Base-by-base conservation (phyloP, 345 rosid genomes). In the Eutrema heterophyllum region DNA sequence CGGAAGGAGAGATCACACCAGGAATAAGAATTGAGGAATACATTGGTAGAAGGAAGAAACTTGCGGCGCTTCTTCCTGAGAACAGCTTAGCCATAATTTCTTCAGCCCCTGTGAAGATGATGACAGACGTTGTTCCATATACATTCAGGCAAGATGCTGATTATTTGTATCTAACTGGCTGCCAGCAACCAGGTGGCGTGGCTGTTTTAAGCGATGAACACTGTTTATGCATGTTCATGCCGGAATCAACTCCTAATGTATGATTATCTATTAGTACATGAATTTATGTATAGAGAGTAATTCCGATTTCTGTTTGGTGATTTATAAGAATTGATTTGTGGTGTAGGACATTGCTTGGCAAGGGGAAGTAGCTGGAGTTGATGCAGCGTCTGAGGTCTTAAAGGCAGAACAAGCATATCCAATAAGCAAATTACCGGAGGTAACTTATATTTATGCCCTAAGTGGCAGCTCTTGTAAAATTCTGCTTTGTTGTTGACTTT, bases 151-250 rank as follows among this genome's bases (percentile, higher is more conserved):
- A 86, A 79, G 97, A 95, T 70, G 90, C 99, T 67, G 89, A 90
- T 75, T 95, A 90, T 80, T 78, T 80, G 44, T 95, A 92, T 75
- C 70, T 92, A 67, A 92, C 99, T 15, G 99, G 97, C 46, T 95
- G 96, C 82, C 92, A 89, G 14, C 99, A 95, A 77, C 93, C 99
- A 15, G 97, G 97, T 78, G 97, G 99, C 63, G 75, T 92, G 58
- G 97, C 99, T 4, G 87, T 92, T 67, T 82, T 95, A 65, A 83
- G 93, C 73, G 81, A 39, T 29, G 91, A 86, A n/a, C 76, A 21
- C 13, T 97, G 99, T 72, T 83, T 95, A 84, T 95, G 92, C 88
- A 95, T 95, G 99, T 95, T 95, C 86, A 92, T 95, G 97, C 99
- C 96, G 0, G 96, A 92, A 83, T 71, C 89, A 74, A 86, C 89